These are phyloP conservation scores for Arctium minus DNA, from an alignment of 129 eudicot genomes.

Conservation along the genomic window DNA sequence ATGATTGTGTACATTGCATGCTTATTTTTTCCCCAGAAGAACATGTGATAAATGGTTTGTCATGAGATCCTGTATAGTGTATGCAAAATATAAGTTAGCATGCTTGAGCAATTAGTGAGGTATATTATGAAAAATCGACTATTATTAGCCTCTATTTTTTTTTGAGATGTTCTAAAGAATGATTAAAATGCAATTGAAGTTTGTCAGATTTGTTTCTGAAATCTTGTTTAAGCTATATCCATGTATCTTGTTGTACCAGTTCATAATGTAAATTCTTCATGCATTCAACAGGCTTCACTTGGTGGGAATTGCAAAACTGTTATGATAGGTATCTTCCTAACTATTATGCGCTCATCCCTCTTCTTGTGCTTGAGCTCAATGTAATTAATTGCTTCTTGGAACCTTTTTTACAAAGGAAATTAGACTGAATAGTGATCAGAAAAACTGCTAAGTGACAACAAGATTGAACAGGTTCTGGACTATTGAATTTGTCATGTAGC, in stretches of 20 bases:
- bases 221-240: slow-evolving; percentile 6
- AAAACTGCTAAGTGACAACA: background rate
- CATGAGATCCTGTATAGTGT: background rate
- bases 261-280: slow-evolving; percentile 13
- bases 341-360: background rate
- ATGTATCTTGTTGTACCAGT: background rate
- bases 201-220: background rate
- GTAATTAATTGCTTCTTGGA: background rate
- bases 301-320: slow-evolving; percentile 99
- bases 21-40: background rate
- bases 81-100: background rate
- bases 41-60: background rate
- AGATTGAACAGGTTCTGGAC: background rate
- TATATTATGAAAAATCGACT: background rate
- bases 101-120: background rate
- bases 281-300: slow-evolving; percentile 82
- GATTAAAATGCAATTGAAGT: background rate
- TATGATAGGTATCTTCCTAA: slow-evolving; percentile 72
- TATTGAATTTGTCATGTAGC: background rate
- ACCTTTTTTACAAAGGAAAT: background rate
- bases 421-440: background rate
- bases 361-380: background rate
- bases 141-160: background rate
- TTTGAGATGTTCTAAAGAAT: slow-evolving; percentile 8
- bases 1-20: slow-evolving; percentile 1